Percentiles rank a stretch among this genome's conserved stretches.
Conservation (phyloP, 2,329 filamentous ascomycete species). For the Colletotrichum scovillei region DNA sequence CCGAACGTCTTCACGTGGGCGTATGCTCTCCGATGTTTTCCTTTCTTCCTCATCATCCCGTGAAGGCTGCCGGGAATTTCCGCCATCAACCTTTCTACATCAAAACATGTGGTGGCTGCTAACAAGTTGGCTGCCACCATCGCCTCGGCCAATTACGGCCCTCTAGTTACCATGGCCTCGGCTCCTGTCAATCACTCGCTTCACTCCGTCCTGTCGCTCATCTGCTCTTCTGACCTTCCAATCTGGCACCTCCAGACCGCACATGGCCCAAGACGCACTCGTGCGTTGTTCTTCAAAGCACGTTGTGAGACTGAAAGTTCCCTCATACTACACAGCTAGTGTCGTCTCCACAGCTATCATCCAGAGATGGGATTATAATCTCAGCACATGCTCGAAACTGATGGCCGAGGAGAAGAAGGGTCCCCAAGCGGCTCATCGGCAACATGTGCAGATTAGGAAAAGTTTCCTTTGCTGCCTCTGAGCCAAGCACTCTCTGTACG, state of each 20-base stretch:
- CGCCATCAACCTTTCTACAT: neutral
- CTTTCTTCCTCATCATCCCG: neutral
- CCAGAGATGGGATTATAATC: constrained; percentile 6
- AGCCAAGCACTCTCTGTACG: constrained; percentile 18
- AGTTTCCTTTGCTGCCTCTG: constrained; percentile 5
- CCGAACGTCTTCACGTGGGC: neutral
- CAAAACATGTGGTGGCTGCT: constrained; percentile 14
- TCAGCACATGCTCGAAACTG: constrained; percentile 5
- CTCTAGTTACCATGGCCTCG: neutral
- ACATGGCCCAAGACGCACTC: constrained; percentile 2
- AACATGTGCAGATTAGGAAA: constrained; percentile 5
- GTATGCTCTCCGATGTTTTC: neutral
- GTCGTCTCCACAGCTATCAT: neutral
- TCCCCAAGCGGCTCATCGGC: constrained; percentile 4
- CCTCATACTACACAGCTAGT: neutral
- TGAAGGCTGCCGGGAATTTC: neutral
- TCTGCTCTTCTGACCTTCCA: neutral
- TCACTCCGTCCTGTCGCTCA: neutral
- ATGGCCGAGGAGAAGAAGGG: neutral
- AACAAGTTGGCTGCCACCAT: neutral
- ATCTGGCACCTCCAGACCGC: neutral
- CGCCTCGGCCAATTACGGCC: constrained; percentile 8
- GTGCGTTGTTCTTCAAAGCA: neutral
- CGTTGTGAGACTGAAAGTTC: neutral
- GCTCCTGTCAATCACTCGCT: neutral